phyloP scores from a whole-genome alignment of 106 monocot genomes.

The Allium sativum region DNA sequence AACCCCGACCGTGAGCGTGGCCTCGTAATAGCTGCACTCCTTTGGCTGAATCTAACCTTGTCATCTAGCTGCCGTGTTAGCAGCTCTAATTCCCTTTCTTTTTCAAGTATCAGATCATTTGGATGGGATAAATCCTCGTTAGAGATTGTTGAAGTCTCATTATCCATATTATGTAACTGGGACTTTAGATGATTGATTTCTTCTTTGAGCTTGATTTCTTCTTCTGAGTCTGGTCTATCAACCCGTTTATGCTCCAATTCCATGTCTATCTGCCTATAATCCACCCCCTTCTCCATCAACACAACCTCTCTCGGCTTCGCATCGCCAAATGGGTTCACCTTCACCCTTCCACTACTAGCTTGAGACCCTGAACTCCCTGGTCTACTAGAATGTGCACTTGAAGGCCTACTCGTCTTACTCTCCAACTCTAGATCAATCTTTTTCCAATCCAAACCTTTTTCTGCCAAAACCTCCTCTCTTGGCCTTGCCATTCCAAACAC shows the following conservation, averaged over 20 bases:
- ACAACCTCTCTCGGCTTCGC: slow-evolving; percentile 83
- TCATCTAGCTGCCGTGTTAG: slow-evolving; percentile 57
- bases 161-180: slow-evolving; percentile 12
- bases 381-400: slow-evolving; percentile 72
- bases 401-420: slow-evolving; percentile 65
- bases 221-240: slow-evolving; percentile 65
- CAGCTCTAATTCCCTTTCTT: slow-evolving; percentile 62
- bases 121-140: slow-evolving; percentile 27
- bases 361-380: slow-evolving; percentile 47
- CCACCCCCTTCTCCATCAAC: slow-evolving; percentile 62
- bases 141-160: slow-evolving; percentile 11
- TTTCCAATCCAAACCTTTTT: slow-evolving; percentile 89
- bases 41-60: slow-evolving; percentile 71
- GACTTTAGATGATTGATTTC: slow-evolving; percentile 58
- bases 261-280: slow-evolving; percentile 86
- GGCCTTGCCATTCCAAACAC: slow-evolving; percentile 78
- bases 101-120: slow-evolving; percentile 23
- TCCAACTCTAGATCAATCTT: slow-evolving; percentile 62
- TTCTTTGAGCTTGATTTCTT: slow-evolving; percentile 65
- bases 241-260: slow-evolving; percentile 71
- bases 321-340: slow-evolving; percentile 88
- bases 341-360: no score
- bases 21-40: slow-evolving; percentile 14
- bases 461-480: slow-evolving; percentile 74
- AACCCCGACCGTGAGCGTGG: slow-evolving; percentile 49